Evolutionary conservation across 129 eudicot species (phyloP).

Genomic region (Heracleum sosnowskyi): DNA sequence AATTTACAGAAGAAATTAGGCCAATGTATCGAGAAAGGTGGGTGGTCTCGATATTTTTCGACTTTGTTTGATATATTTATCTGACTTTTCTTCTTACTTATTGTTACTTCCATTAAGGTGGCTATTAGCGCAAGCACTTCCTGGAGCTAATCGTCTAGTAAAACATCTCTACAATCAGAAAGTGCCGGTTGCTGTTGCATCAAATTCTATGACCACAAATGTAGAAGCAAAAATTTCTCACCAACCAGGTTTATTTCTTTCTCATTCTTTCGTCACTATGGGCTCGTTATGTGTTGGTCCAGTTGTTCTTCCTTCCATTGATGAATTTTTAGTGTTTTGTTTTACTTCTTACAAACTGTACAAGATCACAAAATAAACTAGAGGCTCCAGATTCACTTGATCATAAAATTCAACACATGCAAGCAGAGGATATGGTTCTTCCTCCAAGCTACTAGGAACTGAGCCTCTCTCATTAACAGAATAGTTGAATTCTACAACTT

Average conservation of each 20-base stretch:
- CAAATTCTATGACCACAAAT: conserved; percentile 50
- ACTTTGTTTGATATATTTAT: background rate
- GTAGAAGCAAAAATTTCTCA: conserved; percentile 50
- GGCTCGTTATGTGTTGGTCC: background rate
- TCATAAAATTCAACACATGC: background rate
- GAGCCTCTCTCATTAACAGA: background rate
- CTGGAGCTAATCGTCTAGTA: conserved; percentile 79
- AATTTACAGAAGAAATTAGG: conserved; percentile 32
- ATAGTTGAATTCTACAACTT: background rate
- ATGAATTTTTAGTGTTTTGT: background rate
- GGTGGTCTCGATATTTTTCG: no score
- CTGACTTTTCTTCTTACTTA: background rate
- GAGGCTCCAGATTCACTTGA: background rate
- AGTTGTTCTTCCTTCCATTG: background rate
- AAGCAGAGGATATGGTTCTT: background rate
- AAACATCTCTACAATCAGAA: conserved; percentile 59
- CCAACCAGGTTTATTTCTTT: conserved; percentile 42
- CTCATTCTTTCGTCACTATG: background rate
- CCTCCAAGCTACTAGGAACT: background rate
- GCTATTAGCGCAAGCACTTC: conserved; percentile 64
- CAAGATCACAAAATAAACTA: background rate
- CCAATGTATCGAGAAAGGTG: conserved; percentile 66
- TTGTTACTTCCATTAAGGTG: conserved; percentile 44
- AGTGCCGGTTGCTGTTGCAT: conserved; percentile 72
- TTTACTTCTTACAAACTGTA: background rate